Evolutionary conservation across 2,329 filamentous ascomycete species (phyloP), one percentile per base, ranked within the genome.

Genomic region (Lasiodiplodia sp.): DNA sequence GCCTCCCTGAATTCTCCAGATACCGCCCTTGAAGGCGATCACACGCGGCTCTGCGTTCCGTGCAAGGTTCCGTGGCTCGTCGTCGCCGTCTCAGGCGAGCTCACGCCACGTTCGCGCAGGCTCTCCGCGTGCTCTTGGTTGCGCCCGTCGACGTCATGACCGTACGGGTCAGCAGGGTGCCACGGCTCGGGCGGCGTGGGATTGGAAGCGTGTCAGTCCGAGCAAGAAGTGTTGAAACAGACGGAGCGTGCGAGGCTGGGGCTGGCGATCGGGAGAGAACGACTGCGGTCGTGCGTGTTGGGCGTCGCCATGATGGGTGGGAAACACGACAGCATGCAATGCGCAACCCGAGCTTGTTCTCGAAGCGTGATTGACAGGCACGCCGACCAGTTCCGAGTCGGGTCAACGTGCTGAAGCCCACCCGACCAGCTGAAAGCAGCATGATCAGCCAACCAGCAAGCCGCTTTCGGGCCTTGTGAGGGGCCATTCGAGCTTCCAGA

Each of bases 391-490:
- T 51, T 34, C 31, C 58, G 57, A 62, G 38, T n/a, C 34, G n/a
- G 18, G 21, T 28, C 40, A 34, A 62, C 38, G 37, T 31, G 58
- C 5, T 47, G 37, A 38, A 47, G 37, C 57, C 58, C 58, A 23
- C 25, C 28, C 12, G 40, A 28, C 37, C 25, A 10, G 28, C 60
- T 52, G 60, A 52, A 64, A 64, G 60, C 60, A 64, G 60, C 60
- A 64, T 14, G 60, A 64, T 64, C 60, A 52, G 47, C 60, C 58
- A 49, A 62, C 40, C 40, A 51, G 40, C 40, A 25, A 28, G 40
- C 58, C 60, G 60, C 44, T 64, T 64, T 52, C 60, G 60, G 60
- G 60, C 28, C 60, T 52, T 63, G 58, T 63, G 58, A 63, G 58
- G 44, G 58, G 58, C 58, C 25, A 31, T n/a, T 11, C 25, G 8